Base-by-base conservation (phyloP, 345 rosid species). In the Bruguiera gymnorhiza region DNA sequence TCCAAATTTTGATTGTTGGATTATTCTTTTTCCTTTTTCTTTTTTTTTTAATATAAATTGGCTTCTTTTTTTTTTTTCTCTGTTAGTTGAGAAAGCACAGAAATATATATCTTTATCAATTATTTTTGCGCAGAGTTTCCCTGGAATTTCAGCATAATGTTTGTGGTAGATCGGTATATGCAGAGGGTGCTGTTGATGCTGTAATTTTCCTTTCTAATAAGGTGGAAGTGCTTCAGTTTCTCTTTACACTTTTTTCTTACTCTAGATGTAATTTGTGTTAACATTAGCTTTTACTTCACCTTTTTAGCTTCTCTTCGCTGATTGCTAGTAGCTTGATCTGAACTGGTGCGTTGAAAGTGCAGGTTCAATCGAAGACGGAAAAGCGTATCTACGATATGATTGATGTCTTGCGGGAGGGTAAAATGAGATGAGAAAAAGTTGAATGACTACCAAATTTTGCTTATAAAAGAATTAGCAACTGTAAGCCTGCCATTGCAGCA, bases 91-190 rank as follows among this genome's bases (percentile, higher is more conserved):
- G 46, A 59, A 31, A 46, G 34, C 70, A 66, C 63, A n/a, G 76
- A 63, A 37, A 48, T 13, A 11, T 13, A 11, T 46, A 2, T 36
- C 37, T 70, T 65, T 67, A 16, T 34, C 31, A 66, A 48, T 56
- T 70, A 0, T 54, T 57, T 74, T 16, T 65, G 20, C 73, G 78
- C 87, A 90, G 96, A 61, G 98, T 95, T 62, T 90, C 99, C 11
- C 89, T 95, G 16, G 99, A 95, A 84, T 90, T 95, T 80, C 99
- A 95, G 79, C 99, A 95, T 73, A 95, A 95, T 72, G 98, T 95
- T 34, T 90, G 98, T 39, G 97, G 99, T 27, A 78, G 98, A 84
- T 95, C 97, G 5, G 90, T 92, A 68, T 95, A 95, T 29, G 97
- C 96, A 1, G 97, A 95, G 82, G 99, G 99, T 51, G 87, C 98